These are phyloP conservation scores for Coemansia sp. DNA, from an alignment of 192 early-diverging fungal species.

Conservation along the genomic window DNA sequence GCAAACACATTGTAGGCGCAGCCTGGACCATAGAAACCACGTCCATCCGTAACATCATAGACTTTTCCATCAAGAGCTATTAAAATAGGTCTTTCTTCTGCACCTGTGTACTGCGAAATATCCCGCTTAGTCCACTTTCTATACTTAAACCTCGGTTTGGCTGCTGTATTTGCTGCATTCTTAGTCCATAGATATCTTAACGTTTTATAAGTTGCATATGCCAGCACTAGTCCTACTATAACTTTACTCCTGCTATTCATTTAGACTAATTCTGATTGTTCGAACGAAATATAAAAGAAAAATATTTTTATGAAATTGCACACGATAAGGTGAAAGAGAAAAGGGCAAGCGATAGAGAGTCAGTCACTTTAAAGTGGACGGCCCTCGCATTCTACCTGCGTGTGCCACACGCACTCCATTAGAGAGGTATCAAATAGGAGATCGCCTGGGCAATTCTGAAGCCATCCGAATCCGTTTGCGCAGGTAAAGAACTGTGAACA, in stretches of 20 bases:
- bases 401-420: constrained; percentile 38
- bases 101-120: constrained; percentile 28
- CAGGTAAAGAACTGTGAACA: constrained; percentile 44
- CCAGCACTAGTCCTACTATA: background rate
- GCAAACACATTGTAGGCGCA: constrained; percentile 94
- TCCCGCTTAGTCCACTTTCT: constrained; percentile 45
- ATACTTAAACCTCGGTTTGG: constrained; percentile 16
- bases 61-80: constrained; percentile 83
- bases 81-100: constrained; percentile 58
- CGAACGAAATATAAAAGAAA: constrained; percentile 4
- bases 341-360: background rate
- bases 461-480: constrained; percentile 45
- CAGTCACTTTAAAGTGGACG: constrained; percentile 6
- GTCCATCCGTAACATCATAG: constrained; percentile 84
- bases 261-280: background rate
- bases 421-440: constrained; percentile 32
- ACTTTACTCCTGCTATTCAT: background rate
- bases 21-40: constrained; percentile 87
- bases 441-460: constrained; percentile 37
- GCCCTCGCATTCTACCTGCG: constrained; percentile 32
- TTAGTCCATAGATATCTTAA: constrained; percentile 26
- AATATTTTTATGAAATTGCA: background rate
- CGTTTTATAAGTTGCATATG: constrained; percentile 22
- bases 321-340: background rate
- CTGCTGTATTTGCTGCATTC: constrained; percentile 20